Conservation (phyloP, 306 rosid species). For the Ziziphus jujuba region DNA sequence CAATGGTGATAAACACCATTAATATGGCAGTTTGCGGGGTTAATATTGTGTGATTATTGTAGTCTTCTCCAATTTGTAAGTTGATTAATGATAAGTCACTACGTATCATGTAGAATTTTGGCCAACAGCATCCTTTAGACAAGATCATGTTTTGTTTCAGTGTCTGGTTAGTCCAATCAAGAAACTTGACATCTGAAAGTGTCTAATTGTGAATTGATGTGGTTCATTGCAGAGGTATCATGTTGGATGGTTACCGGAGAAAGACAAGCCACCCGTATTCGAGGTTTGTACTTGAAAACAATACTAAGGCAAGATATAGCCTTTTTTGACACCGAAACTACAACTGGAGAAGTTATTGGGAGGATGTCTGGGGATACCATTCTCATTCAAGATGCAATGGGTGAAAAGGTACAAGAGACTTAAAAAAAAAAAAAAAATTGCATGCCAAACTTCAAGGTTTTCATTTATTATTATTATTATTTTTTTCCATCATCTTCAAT, state of each 20-base stretch:
- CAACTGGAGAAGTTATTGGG: constrained; percentile 25
- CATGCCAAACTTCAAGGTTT: constrained; percentile 15
- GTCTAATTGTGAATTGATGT: not conserved
- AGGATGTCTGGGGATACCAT: constrained; percentile 32
- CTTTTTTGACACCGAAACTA: constrained; percentile 18
- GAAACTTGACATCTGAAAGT: no score
- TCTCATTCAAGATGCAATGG: constrained; percentile 42
- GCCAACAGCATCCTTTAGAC: no score
- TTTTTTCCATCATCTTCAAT: no score
- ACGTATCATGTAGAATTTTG: no score
- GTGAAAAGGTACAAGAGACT: constrained; percentile 55
- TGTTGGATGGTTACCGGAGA: constrained; percentile 85
- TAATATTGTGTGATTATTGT: no score
- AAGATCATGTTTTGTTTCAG: no score
- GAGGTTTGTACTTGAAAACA: constrained; percentile 68
- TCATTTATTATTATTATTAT: no score
- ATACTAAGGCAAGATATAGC: constrained; percentile 49
- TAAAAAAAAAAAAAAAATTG: not conserved
- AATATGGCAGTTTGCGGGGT: no score
- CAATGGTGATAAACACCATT: no score
- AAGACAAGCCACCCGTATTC: constrained; percentile 70
- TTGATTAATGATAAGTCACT: no score
- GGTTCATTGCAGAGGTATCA: constrained; percentile 52
- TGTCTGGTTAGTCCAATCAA: no score
- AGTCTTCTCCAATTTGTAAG: no score